Evolutionary conservation across 805 yeast species (phyloP).

Genomic region (Lipomyces chichibuensis): DNA sequence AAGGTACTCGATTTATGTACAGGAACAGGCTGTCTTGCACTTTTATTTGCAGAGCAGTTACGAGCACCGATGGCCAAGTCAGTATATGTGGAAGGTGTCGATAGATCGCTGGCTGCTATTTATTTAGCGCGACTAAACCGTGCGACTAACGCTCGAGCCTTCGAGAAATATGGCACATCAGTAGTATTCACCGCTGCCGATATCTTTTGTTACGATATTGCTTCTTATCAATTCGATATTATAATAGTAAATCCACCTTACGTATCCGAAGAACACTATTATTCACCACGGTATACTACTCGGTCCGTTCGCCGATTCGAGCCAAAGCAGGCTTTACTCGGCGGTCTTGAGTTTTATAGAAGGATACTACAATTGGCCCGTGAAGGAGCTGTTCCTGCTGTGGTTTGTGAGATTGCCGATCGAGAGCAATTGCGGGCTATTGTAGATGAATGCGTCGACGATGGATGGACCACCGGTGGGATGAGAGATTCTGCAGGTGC

Average conservation of each 20-base stretch:
- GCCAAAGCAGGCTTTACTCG: conserved; percentile 78
- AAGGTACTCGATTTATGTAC: conserved; percentile 72
- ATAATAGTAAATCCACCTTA: conserved; percentile 93
- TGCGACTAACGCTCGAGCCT: conserved; percentile 24
- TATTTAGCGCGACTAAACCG: conserved; percentile 55
- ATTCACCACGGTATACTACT: conserved; percentile 49
- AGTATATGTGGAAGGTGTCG: conserved; percentile 53
- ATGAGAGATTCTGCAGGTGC: conserved; percentile 53
- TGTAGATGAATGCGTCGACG: conserved; percentile 26
- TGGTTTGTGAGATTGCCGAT: conserved; percentile 79
- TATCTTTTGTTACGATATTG: conserved; percentile 12
- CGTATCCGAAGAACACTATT: conserved; percentile 56
- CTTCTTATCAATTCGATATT: conserved; percentile 48
- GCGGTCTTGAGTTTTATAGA: conserved; percentile 70
- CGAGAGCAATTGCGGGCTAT: conserved; percentile 57
- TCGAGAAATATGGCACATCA: conserved; percentile 10
- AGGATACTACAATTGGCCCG: conserved; percentile 56
- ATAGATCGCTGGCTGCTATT: conserved; percentile 59
- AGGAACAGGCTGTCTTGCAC: conserved; percentile 86
- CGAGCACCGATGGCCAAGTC: conserved; percentile 25
- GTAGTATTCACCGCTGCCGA: conserved; percentile 19
- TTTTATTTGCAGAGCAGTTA: conserved; percentile 50
- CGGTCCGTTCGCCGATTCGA: conserved; percentile 71
- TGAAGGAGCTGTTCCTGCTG: conserved; percentile 51
- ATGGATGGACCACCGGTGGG: conserved; percentile 56